Base-by-base conservation (phyloP, 2,329 filamentous ascomycete species). In the Fusarium buxicola region DNA sequence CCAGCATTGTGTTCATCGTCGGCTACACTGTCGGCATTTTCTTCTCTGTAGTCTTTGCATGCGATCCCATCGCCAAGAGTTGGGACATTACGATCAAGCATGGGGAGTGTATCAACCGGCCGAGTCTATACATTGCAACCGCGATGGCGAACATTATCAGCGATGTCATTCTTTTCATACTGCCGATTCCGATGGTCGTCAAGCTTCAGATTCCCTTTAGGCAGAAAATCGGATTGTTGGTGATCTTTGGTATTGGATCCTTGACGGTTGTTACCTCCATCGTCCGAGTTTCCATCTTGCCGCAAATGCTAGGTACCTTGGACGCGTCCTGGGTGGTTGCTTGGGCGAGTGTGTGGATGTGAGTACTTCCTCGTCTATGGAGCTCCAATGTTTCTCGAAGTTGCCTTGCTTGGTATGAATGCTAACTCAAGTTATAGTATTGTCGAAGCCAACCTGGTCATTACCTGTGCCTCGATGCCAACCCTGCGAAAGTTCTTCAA, bases 81-180 rank as follows among this genome's bases (percentile, higher is more conserved):
- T 80, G 73, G 69, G 71, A 78, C 24, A 38, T 72, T 1, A 62
- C 53, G 3, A 63, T 73, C 7, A 59, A 55, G 35, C 72, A 39
- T 58, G 80, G 60, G 56, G 69, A 41, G n/a, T 85, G 82, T 54
- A 73, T 85, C 36, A 73, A 81, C 41, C 75, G 77, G 18, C 75
- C 80, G n/a, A 71, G 76, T 2, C 77, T 84, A 24, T 84, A 83
- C 65, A 78, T 84, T 28, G 75, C 78, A 31, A 82, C 82, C 12
- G 80, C 81, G 0, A 77, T 75, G 4, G 72, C 80, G 15, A 83
- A 82, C 55, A 81, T 84, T 40, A 51, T 77, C 13, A 81, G 80
- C 8, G 81, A 84, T 61, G 46, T 84, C 5, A 62, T 83, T 7
- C 75, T 82, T 13, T 81, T 82, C 43, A 61, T 75, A 1, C 64